A percentile compares a stretch with the other conserved stretches of the same genome.
These are phyloP conservation scores for Crithidia expoeki DNA, from an alignment of 208 protist species.

Conservation along the genomic window DNA sequence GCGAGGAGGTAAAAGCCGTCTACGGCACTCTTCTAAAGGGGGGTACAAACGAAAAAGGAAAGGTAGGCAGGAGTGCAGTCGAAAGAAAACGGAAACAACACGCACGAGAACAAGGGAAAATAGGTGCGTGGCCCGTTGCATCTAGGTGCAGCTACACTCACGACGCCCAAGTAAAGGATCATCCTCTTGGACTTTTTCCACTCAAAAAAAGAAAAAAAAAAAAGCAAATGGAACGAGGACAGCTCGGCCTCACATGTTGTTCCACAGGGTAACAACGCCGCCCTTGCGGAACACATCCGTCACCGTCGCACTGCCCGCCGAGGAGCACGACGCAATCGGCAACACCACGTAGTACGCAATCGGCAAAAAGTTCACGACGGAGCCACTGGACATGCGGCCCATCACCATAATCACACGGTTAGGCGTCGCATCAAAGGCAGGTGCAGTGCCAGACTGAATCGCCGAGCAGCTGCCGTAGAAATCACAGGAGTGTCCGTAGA, in stretches of 20 bases:
- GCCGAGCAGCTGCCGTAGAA: slow-evolving; percentile 13
- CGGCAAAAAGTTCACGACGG: slow-evolving; percentile 27
- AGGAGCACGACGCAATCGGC: slow-evolving; percentile 10
- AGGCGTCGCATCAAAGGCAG: slow-evolving; percentile 9
- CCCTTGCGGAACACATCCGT: slow-evolving; percentile 7
- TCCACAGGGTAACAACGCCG: slow-evolving; percentile 3
- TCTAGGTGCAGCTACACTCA: no score
- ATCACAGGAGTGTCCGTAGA: slow-evolving; percentile 23
- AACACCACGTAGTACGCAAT: slow-evolving; percentile 26
- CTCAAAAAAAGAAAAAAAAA: background rate
- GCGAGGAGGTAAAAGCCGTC: background rate
- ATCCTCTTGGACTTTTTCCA: no score
- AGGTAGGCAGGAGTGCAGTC: slow-evolving; percentile 15
- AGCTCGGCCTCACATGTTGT: background rate
- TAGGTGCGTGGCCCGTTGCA: no score
- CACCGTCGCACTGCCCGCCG: slow-evolving; percentile 10
- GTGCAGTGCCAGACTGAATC: slow-evolving; percentile 6
- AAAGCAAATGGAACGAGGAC: background rate
- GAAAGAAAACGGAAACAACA: background rate
- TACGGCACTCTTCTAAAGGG: background rate
- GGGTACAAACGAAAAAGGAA: background rate
- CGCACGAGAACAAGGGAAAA: background rate
- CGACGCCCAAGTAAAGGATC: no score
- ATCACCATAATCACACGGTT: slow-evolving; percentile 23
- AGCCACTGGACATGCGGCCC: slow-evolving; percentile 12